Base-by-base conservation (phyloP, 768 basidiomycete species). In the Tulasnella sp. region DNA sequence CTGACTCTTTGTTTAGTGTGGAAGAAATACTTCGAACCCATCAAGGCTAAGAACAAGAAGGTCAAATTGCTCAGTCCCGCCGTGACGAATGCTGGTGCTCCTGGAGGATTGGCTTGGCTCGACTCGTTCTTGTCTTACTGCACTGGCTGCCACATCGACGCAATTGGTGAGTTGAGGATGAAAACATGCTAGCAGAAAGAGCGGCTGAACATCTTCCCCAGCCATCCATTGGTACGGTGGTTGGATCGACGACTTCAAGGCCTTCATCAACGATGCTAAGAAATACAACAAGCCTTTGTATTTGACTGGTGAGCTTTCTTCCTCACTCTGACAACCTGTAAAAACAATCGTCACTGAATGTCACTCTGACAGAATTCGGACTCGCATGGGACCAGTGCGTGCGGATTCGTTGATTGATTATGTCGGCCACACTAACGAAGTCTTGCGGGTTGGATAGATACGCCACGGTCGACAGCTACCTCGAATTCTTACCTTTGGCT, bases 211-310 rank as follows among this genome's bases (percentile, higher is more conserved):
- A 14, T 16, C 28, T 24, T 60, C 24, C 9, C 1, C 34, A 80
- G 80, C 75, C 5, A 40, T 81, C 20, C 80, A 81, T 34, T 81
- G 80, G 80, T 81, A 81, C 72, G 80, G 80, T 20, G 80, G 80
- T 77, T 77, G 80, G 76, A 81, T 73, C 60, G 69, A 40, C 28
- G 80, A 81, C 50, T 72, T 81, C 37, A 46, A 78, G 77, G 37
- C 72, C n/a, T 73, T 72, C 76, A 72, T 81, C 69, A 72, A 60
- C 60, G 37, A n/a, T 20, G 77, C 76, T 18, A 78, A 81, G 76
- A 81, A 81, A 37, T 81, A 81, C 77, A 73, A 73, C 44, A 48
- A 72, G 37, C 80, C 80, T 9, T 14, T 81, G 5, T 81, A 74
- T 37, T 42, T 81, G 22, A 81, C 80, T 2, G 80, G 80, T 78